Percentiles rank a stretch among this genome's conserved stretches.
phyloP scores from a whole-genome alignment of 768 basidiomycete species.

The Boletus patriciae region DNA sequence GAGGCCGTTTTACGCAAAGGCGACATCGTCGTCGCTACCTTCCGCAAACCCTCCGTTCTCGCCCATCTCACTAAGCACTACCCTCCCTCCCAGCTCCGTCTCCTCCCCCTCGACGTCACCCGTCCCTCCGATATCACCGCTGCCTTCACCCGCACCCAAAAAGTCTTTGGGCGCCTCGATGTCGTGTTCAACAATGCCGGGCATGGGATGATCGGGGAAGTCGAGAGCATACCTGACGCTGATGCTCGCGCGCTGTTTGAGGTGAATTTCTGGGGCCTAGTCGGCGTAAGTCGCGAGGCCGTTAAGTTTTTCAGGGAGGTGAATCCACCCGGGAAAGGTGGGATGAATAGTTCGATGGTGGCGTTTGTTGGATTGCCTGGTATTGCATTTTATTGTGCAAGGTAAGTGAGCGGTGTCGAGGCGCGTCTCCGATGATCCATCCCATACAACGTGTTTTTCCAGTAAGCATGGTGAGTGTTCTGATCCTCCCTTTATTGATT shows the following conservation, averaged over 20 bases:
- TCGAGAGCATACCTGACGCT: conserved; percentile 34
- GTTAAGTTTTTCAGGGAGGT: conserved; percentile 34
- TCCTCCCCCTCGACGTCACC: conserved; percentile 41
- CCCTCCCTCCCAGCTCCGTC: conserved; percentile 29
- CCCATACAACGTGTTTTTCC: neutral
- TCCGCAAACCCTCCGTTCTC: conserved; percentile 37
- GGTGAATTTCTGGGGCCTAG: conserved; percentile 26
- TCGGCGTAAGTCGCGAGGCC: conserved; percentile 22
- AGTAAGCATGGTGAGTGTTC: too few species aligned
- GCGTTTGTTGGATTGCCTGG: conserved; percentile 1
- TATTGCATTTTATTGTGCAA: conserved; percentile 2
- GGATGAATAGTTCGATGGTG: conserved; percentile 4
- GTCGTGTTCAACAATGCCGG: conserved; percentile 46
- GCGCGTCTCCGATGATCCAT: too few species aligned
- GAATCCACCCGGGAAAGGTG: conserved; percentile 19
- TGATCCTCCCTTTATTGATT: too few species aligned
- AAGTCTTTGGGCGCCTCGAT: conserved; percentile 39
- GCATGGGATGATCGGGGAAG: conserved; percentile 28
- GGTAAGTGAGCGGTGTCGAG: neutral
- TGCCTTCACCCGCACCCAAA: conserved; percentile 34
- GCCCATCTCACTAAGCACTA: conserved; percentile 24
- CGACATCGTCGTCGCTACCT: conserved; percentile 41
- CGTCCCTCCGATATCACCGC: conserved; percentile 26
- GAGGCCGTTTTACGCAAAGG: conserved; percentile 34
- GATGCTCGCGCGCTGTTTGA: conserved; percentile 36